Evolutionary conservation across 2,329 filamentous ascomycete genomes (phyloP).

Genomic region (Raffaelea arxii): DNA sequence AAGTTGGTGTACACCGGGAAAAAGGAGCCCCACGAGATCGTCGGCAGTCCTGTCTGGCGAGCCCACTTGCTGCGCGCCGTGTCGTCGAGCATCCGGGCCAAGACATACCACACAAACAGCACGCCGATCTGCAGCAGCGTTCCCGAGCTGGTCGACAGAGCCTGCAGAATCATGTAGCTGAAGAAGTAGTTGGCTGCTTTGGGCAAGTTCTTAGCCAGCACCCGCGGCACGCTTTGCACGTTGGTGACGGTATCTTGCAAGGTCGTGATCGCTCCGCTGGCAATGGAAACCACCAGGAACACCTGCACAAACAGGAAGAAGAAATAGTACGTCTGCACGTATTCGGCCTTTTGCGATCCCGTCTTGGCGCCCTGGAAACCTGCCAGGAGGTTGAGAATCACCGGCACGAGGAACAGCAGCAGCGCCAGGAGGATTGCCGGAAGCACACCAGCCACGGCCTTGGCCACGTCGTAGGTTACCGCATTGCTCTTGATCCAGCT

Average conservation of each 20-base stretch:
- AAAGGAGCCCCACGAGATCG: slow-evolving; percentile 82
- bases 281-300: slow-evolving; percentile 85
- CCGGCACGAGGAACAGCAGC: slow-evolving; percentile 69
- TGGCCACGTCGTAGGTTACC: slow-evolving; percentile 50
- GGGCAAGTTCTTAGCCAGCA: slow-evolving; percentile 71
- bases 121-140: slow-evolving; percentile 77
- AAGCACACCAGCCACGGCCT: slow-evolving; percentile 71
- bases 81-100: slow-evolving; percentile 72
- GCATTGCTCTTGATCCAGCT: slow-evolving; percentile 53
- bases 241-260: slow-evolving; percentile 48
- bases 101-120: slow-evolving; percentile 69
- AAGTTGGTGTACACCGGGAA: slow-evolving; percentile 97
- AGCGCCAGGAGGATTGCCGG: slow-evolving; percentile 69
- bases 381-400: slow-evolving; percentile 67
- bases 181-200: slow-evolving; percentile 95
- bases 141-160: slow-evolving; percentile 80
- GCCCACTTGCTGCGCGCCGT: slow-evolving; percentile 77
- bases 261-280: slow-evolving; percentile 55
- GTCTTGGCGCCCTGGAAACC: slow-evolving; percentile 73
- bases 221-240: slow-evolving; percentile 56
- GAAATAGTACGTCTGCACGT: slow-evolving; percentile 91
- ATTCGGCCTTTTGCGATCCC: slow-evolving; percentile 64
- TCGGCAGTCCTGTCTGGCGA: slow-evolving; percentile 67
- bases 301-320: slow-evolving; percentile 89
- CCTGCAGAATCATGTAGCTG: slow-evolving; percentile 94